Percentiles rank a stretch among this genome's conserved stretches.
These are phyloP conservation scores for Chalciporus sp. DNA, from an alignment of 1,284 basidiomycete species.

Conservation along the genomic window DNA sequence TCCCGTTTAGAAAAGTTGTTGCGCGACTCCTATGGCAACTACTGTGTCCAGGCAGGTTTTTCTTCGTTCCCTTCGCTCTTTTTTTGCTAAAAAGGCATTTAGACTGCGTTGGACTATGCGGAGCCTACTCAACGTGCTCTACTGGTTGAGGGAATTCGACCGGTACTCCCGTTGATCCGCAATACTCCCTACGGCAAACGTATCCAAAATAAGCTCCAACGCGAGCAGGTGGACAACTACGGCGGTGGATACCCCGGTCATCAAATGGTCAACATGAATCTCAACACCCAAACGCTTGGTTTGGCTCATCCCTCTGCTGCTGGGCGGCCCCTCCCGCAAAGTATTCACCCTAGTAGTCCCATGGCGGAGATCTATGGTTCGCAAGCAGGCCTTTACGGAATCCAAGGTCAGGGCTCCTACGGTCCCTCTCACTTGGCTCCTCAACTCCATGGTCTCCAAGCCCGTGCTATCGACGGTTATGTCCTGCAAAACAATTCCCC, in stretches of 20 bases:
- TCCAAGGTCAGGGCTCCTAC: conserved; percentile 52
- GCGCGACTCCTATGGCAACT: conserved; percentile 94
- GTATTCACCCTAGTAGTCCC: conserved; percentile 54
- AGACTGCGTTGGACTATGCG: conserved; percentile 96
- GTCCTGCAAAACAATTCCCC: conserved; percentile 71
- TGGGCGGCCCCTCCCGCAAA: conserved; percentile 58
- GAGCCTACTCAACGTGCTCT: conserved; percentile 84
- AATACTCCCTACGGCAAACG: conserved; percentile 98
- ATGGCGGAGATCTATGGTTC: conserved; percentile 70
- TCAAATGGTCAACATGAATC: conserved; percentile 59
- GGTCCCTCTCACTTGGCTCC: conserved; percentile 46
- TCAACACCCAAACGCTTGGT: conserved; percentile 58
- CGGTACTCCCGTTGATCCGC: conserved; percentile 93
- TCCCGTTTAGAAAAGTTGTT: conserved; percentile 94
- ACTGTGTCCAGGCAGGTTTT: conserved; percentile 78
- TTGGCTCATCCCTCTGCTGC: conserved; percentile 40
- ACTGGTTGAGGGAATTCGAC: conserved; percentile 93
- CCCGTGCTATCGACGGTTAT: conserved; percentile 75
- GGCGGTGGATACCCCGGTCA: conserved; percentile 59
- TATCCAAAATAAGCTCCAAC: conserved; percentile 95
- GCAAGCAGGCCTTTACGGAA: conserved; percentile 60
- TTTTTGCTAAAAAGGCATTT: conserved; percentile 14
- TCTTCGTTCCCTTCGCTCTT: neutral
- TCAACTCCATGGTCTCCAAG: conserved; percentile 61
- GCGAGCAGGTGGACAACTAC: conserved; percentile 81